Evolutionary conservation across 768 basidiomycete species (phyloP), one percentile per base, ranked within the genome.

Genomic region (Tricholoma furcatifolium): DNA sequence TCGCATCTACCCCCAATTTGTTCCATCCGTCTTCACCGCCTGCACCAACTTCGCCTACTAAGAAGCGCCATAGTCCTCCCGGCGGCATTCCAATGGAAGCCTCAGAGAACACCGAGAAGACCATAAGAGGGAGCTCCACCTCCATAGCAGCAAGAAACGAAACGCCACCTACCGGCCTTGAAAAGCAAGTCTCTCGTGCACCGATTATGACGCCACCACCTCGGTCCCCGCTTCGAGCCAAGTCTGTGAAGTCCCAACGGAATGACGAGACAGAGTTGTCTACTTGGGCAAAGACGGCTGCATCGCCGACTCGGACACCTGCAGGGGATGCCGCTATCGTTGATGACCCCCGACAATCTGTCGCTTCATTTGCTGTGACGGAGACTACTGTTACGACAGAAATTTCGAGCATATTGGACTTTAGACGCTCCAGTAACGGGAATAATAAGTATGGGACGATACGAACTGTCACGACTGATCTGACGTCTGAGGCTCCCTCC

Each of bases 401-500:
- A 23, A 75, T 81, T 62, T 88, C 88, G 47, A 88, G 85, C 57
- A 68, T 87, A 53, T 71, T 87, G 48, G 85, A 87, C 63, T 68
- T 55, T 47, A 49, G 54, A 48, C 60, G 58, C 23, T 60, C 55
- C 30, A 72, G 74, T 32, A 69, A 67, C 51, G 73, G 68, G 39
- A 73, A 74, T 57, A 84, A 80, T 63, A 85, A 81, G 64, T 92
- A 83, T 67, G 88, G 84, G 38, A 93, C 91, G 10, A 82, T 92
- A 55, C 77, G 88, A 61, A 91, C 91, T n/a, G 74, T 85, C 54
- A 90, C 84, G 30, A 93, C 91, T 27, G 90, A 91, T 57, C 76
- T 85, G 54, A 93, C 90, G 17, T 88, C 87, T 36, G 90, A 89
- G 60, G 70, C 74, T 12, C 84, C 85, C 5, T 87, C 87, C 9